Conservation (phyloP, 2,329 filamentous ascomycete species). For the Thelonectria rubi region DNA sequence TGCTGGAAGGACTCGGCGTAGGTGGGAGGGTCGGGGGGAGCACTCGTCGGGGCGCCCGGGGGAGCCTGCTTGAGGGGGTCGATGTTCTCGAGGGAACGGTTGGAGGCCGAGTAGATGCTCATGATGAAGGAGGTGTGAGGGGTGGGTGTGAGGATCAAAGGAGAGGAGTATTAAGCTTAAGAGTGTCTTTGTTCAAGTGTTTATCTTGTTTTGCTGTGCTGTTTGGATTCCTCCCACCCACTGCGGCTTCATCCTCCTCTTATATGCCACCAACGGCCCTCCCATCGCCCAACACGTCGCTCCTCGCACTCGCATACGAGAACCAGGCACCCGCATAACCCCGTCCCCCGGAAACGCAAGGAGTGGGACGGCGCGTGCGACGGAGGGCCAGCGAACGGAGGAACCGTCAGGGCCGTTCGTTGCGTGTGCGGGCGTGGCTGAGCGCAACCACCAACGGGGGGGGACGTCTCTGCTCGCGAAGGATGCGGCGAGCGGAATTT, state of each 20-base stretch:
- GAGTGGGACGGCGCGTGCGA: slow-evolving; percentile 11
- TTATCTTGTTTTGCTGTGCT: slow-evolving; percentile 9
- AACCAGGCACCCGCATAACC: not conserved
- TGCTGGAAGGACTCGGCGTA: slow-evolving; percentile 25
- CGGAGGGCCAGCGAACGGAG: slow-evolving; percentile 9
- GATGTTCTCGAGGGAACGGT: slow-evolving; percentile 28
- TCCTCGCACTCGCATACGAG: not conserved
- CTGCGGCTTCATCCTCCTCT: slow-evolving; percentile 13
- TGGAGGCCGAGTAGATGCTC: slow-evolving; percentile 31
- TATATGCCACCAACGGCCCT: slow-evolving; percentile 27
- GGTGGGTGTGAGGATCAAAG: not conserved
- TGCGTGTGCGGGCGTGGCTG: slow-evolving; percentile 33
- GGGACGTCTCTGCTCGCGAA: not conserved
- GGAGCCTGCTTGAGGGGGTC: slow-evolving; percentile 37
- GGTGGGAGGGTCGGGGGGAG: slow-evolving; percentile 32
- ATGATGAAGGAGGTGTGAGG: slow-evolving; percentile 22
- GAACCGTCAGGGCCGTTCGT: slow-evolving; percentile 1
- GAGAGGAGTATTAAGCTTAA: slow-evolving; percentile 17
- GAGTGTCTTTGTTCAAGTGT: slow-evolving; percentile 2
- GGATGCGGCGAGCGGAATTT: not conserved
- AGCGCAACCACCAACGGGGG: slow-evolving; percentile 7
- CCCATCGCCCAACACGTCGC: not conserved
- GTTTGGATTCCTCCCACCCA: slow-evolving; percentile 1
- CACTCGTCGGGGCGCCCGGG: slow-evolving; percentile 15
- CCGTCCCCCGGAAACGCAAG: slow-evolving; percentile 13